A percentile compares a stretch with the other conserved stretches of the same genome.
Evolutionary conservation across 345 rosid species (phyloP).

Genomic region (Aquilaria malaccensis): DNA sequence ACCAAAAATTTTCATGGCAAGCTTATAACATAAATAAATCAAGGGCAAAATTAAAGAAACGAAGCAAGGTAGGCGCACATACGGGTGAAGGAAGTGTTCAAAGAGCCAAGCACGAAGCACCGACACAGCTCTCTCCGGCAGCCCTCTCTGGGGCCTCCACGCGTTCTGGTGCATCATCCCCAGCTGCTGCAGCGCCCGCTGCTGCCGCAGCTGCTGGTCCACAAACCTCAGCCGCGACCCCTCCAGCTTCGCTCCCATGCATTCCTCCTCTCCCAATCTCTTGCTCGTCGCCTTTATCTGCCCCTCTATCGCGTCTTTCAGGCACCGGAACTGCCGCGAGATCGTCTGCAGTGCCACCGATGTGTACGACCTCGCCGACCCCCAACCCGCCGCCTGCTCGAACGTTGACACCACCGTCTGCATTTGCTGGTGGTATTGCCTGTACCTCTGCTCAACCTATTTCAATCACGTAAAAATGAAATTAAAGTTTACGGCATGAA

Average conservation of each 20-base stretch:
- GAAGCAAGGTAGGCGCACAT: slow-evolving; percentile 12
- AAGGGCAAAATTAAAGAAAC: neutral
- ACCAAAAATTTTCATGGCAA: too few species aligned
- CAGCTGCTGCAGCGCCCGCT: slow-evolving; percentile 44
- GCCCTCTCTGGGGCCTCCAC: slow-evolving; percentile 82
- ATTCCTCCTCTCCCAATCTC: slow-evolving; percentile 56
- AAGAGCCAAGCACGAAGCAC: slow-evolving; percentile 84
- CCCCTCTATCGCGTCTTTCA: slow-evolving; percentile 50
- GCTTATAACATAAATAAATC: too few species aligned
- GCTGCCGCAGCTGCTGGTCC: slow-evolving; percentile 51
- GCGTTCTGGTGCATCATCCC: slow-evolving; percentile 52
- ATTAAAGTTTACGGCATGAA: too few species aligned
- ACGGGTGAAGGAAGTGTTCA: slow-evolving; percentile 90
- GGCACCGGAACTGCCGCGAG: slow-evolving; percentile 64
- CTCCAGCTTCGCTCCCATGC: slow-evolving; percentile 33
- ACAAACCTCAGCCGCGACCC: slow-evolving; percentile 39
- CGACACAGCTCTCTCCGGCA: slow-evolving; percentile 73
- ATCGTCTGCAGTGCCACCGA: slow-evolving; percentile 59
- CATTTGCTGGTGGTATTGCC: slow-evolving; percentile 69
- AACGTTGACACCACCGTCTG: slow-evolving; percentile 44
- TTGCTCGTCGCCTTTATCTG: slow-evolving; percentile 52
- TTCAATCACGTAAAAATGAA: too few species aligned
- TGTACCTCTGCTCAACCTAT: slow-evolving; percentile 68
- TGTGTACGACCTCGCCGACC: slow-evolving; percentile 62
- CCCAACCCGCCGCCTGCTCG: slow-evolving; percentile 58